phyloP scores from a whole-genome alignment of 257 asterid species.

The Solanum habrochaites region DNA sequence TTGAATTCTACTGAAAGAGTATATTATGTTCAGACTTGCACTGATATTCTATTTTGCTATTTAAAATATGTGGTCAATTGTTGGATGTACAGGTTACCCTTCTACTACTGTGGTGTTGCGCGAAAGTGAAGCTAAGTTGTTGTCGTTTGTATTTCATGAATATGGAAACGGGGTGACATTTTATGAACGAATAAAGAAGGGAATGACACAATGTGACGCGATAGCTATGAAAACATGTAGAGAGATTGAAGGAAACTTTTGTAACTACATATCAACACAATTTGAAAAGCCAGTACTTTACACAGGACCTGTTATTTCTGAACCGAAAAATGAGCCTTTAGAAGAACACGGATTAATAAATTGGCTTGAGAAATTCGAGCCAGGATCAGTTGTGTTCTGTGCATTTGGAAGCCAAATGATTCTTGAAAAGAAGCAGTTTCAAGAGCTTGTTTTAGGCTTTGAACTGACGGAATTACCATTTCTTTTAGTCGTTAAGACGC shows the following conservation, averaged over 20 bases:
- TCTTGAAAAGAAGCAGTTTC: slow-evolving; percentile 7
- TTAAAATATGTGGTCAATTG: not conserved
- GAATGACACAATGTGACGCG: not conserved
- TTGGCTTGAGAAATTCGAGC: not conserved
- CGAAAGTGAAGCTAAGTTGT: no score
- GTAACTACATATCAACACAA: not conserved
- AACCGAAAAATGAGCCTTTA: not conserved
- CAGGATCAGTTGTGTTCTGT: slow-evolving; percentile 1
- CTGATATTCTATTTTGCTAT: not conserved
- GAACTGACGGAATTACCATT: slow-evolving; percentile 2
- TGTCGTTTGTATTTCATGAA: not conserved
- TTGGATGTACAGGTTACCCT: slow-evolving; percentile 6
- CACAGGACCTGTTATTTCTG: slow-evolving; percentile 12
- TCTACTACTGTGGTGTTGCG: not conserved
- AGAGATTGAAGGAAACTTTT: slow-evolving; percentile 13
- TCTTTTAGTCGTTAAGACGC: not conserved
- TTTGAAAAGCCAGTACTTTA: not conserved
- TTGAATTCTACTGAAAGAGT: no score
- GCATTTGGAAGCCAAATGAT: slow-evolving; percentile 12
- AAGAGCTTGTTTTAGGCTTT: slow-evolving; percentile 2
- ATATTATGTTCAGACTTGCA: no score
- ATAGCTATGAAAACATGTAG: slow-evolving; percentile 2
- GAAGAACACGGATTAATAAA: not conserved
- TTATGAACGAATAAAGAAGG: not conserved
- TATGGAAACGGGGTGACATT: not conserved